Evolutionary conservation across 306 rosid species (phyloP), one percentile per base, ranked within the genome.

Genomic region (Canavalia ensiformis): DNA sequence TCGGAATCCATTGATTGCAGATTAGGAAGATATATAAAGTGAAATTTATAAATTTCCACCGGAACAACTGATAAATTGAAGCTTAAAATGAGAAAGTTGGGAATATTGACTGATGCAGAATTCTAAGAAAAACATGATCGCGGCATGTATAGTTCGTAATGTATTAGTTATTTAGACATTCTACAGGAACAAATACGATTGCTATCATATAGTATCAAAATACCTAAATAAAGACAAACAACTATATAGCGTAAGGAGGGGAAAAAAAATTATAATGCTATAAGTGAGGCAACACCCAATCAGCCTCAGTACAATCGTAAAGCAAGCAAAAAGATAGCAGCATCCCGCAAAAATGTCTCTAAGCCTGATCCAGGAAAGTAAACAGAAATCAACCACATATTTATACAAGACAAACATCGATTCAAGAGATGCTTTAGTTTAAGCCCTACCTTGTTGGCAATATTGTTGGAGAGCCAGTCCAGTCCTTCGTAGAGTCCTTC

Each of bases 401-500:
- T 8, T 52, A 8, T 4, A 50, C 33, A 3, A 35, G 54, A 8
- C 25, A 25, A 62, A 37, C 57, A 47, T 12, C 29, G 47, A 57
- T 30, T 10, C 7, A 57, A 55, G 55, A 79, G 59, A 34, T 58
- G 66, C 8, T 50, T 18, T 62, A 70, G 35, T 58, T 39, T 18
- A 31, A 37, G 29, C 49, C 29, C 3, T 45, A 77, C 86, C 86
- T 83, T 83, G 79, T 69, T 77, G 47, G 86, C 86, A 13, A 83
- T 83, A 42, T 83, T 83, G 75, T 71, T 83, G 65, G 86, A 77
- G 55, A 83, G 86, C 86, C 86, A 83, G 75, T 83, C 83, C 54
- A 82, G 86, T 60, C 86, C 86, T 69, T 82, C 86, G n/a, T 82
- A 82, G 46, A 82, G 81, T 70, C 86, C 86, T 76, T 82, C 86